Conservation (phyloP, 768 basidiomycete genomes). For the Tremella mesenterica region DNA sequence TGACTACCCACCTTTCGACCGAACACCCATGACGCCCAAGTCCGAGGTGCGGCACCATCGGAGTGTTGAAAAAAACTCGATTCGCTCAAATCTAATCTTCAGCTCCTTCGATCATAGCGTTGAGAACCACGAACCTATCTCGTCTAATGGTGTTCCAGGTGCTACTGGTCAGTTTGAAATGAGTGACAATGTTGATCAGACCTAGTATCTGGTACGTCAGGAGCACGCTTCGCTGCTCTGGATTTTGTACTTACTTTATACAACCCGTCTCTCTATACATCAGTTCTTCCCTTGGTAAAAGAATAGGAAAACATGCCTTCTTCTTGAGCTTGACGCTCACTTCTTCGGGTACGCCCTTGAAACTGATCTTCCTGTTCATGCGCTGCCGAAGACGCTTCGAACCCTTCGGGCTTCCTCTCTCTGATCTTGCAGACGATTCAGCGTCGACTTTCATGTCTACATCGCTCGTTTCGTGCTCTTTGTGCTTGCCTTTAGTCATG, state of each 20-base stretch:
- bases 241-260: conserved; percentile 17
- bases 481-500: conserved; percentile 1
- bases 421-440: neutral
- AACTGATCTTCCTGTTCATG: conserved; percentile 10
- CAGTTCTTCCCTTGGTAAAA: neutral
- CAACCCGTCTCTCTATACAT: conserved; percentile 20
- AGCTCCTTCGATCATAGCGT: neutral
- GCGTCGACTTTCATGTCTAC: neutral
- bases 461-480: neutral
- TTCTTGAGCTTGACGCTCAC: conserved; percentile 29
- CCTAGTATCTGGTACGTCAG: neutral
- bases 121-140: conserved; percentile 23
- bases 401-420: neutral
- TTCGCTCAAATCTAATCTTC: conserved; percentile 25
- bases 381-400: neutral
- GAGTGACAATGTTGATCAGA: too few relatives aligned
- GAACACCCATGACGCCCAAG: conserved; percentile 35
- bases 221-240: neutral
- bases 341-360: conserved; percentile 19
- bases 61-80: conserved; percentile 18
- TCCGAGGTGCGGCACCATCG: conserved; percentile 6
- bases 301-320: conserved; percentile 13
- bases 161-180: conserved; percentile 17
- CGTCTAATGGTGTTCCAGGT: conserved; percentile 42
- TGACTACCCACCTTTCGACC: conserved; percentile 35